Conservation (phyloP, 805 yeast species). For the Barnettozyma californica region DNA sequence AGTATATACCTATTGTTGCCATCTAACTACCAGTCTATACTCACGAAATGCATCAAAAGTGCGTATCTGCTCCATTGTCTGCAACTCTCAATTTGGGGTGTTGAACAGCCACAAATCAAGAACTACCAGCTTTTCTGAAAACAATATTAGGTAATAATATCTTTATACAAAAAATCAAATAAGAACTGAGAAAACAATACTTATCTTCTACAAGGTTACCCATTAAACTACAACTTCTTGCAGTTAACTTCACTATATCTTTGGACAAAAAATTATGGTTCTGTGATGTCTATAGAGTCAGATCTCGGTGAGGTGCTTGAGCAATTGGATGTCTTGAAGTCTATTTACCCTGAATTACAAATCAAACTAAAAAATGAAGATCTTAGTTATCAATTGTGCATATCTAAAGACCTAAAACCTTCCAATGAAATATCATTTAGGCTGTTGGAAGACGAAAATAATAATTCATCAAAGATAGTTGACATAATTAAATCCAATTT, state of each 20-base stretch:
- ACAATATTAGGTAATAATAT: not conserved
- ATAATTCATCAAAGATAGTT: not conserved
- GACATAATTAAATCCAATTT: not conserved
- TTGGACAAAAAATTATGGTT: not conserved
- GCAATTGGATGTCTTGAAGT: slow-evolving; percentile 36
- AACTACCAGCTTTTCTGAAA: not conserved
- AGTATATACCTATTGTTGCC: not conserved
- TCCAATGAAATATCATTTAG: not conserved
- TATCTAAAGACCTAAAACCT: not conserved
- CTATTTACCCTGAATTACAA: slow-evolving; percentile 38
- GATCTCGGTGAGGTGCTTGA: slow-evolving; percentile 19
- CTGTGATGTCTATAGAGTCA: not conserved
- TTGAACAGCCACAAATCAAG: not conserved
- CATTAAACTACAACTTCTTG: too few species aligned
- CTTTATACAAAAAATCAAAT: too few species aligned
- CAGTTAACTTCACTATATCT: too few species aligned
- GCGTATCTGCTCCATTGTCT: slow-evolving; percentile 28
- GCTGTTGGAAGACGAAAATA: not conserved
- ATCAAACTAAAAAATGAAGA: not conserved
- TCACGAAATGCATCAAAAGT: slow-evolving; percentile 70
- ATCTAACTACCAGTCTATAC: slow-evolving; percentile 21
- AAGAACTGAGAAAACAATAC: too few species aligned
- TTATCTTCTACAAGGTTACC: too few species aligned
- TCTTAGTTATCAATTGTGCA: not conserved
- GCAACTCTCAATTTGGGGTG: not conserved